Conservation (phyloP, 495 filamentous ascomycete species). For the Penicillium malachiteum region DNA sequence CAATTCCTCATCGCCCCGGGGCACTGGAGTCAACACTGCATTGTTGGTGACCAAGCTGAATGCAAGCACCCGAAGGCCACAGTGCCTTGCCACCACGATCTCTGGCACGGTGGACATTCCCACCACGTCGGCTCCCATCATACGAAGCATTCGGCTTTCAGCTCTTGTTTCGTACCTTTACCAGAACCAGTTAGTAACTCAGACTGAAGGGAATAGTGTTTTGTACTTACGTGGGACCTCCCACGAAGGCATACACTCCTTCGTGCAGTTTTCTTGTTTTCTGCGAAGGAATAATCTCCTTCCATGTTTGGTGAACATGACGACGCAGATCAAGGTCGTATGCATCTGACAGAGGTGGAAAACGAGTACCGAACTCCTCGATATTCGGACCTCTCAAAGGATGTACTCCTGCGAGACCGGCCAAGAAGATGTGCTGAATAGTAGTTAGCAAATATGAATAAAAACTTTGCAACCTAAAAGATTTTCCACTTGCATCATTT, state of each 20-base stretch:
- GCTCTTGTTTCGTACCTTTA: slow-evolving; percentile 71
- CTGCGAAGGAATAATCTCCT: slow-evolving; percentile 39
- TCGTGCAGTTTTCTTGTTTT: slow-evolving; percentile 59
- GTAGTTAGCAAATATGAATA: slow-evolving; percentile 25
- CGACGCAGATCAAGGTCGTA: slow-evolving; percentile 70
- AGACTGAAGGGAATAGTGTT: background rate
- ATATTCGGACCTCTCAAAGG: slow-evolving; percentile 71
- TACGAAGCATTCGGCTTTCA: slow-evolving; percentile 70
- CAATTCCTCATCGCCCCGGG: slow-evolving; percentile 57
- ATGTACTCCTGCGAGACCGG: slow-evolving; percentile 67
- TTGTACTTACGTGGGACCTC: slow-evolving; percentile 61
- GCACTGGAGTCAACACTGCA: slow-evolving; percentile 62
- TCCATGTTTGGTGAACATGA: slow-evolving; percentile 61
- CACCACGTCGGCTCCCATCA: slow-evolving; percentile 68
- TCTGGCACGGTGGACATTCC: slow-evolving; percentile 82
- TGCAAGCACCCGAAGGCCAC: slow-evolving; percentile 66
- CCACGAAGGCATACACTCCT: slow-evolving; percentile 73
- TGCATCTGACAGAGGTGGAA: slow-evolving; percentile 71
- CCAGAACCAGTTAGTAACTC: background rate
- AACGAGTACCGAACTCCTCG: slow-evolving; percentile 66
- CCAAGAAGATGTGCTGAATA: slow-evolving; percentile 66
- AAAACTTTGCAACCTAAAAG: background rate
- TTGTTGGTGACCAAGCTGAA: slow-evolving; percentile 78
- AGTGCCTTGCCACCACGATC: slow-evolving; percentile 71
- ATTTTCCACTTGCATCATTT: slow-evolving; percentile 57